Evolutionary conservation across 805 yeast genomes (phyloP).

Genomic region (Kodamaea neixiangensis): DNA sequence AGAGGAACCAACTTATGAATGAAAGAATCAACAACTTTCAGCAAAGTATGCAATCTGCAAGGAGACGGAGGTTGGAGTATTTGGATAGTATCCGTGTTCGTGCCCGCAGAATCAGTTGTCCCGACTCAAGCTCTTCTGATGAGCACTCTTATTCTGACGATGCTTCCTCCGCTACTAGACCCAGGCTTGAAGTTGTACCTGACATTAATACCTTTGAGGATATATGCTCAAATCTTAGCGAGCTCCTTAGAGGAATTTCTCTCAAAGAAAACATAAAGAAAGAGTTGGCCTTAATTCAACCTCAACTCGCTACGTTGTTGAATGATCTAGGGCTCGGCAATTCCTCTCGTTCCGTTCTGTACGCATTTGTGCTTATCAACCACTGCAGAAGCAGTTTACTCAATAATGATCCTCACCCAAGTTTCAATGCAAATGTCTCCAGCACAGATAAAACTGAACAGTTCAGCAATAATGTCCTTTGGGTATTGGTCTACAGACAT

Average conservation of each 20-base stretch:
- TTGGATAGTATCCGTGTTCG: conserved; percentile 5
- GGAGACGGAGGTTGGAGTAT: conserved; percentile 5
- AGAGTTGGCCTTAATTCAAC: neutral
- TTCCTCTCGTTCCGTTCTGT: conserved; percentile 13
- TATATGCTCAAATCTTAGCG: neutral
- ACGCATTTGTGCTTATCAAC: conserved; percentile 21
- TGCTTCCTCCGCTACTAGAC: neutral
- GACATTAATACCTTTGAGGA: neutral
- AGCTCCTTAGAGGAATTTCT: neutral
- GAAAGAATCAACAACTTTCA: conserved; percentile 2
- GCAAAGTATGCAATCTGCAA: conserved; percentile 1
- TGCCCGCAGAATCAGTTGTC: conserved; percentile 3
- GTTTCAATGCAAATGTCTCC: conserved; percentile 22
- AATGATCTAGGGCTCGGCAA: neutral
- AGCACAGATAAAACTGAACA: conserved; percentile 3
- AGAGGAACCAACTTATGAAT: conserved; percentile 1
- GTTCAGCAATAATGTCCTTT: conserved; percentile 19
- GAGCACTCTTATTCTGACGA: neutral
- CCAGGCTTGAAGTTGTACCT: neutral
- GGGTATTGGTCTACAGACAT: conserved; percentile 21
- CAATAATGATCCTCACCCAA: conserved; percentile 23
- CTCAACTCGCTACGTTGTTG: neutral
- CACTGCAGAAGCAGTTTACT: conserved; percentile 15
- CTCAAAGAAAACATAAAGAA: neutral
- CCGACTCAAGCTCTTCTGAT: neutral